These are phyloP conservation scores for Peniophora sp. DNA, from an alignment of 1,284 basidiomycete genomes.

Conservation along the genomic window DNA sequence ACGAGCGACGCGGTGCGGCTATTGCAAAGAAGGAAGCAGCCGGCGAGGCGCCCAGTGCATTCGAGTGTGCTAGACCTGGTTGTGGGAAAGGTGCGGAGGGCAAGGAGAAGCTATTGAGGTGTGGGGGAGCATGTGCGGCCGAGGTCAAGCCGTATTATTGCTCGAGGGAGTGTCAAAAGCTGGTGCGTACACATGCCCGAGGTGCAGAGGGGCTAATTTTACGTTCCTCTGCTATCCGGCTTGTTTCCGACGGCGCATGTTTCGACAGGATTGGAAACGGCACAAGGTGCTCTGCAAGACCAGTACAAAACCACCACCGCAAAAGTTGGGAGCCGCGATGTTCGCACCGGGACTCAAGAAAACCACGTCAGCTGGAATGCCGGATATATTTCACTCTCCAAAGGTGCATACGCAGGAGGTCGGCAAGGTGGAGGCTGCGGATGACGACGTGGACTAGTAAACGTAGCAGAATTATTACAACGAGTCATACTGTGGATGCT, in stretches of 20 bases:
- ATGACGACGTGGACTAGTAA: not conserved
- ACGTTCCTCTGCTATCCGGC: not conserved
- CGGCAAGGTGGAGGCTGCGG: not conserved
- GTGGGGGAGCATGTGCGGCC: not conserved
- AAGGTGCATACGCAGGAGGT: not conserved
- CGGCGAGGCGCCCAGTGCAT: not conserved
- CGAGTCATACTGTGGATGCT: not conserved
- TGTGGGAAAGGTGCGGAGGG: not conserved
- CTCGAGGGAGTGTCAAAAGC: slow-evolving; percentile 1
- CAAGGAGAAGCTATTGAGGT: not conserved
- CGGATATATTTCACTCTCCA: not conserved
- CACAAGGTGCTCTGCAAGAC: not conserved
- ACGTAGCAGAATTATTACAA: no score
- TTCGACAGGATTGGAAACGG: not conserved
- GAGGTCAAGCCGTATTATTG: not conserved
- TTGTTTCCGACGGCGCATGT: not conserved
- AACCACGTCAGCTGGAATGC: not conserved
- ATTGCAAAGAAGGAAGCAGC: not conserved
- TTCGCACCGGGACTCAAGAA: not conserved
- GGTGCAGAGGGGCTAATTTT: not conserved
- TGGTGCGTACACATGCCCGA: not conserved
- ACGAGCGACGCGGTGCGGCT: not conserved
- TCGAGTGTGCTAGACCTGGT: not conserved
- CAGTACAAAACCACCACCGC: not conserved
- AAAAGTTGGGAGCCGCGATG: not conserved